phyloP scores from a whole-genome alignment of 2,329 filamentous ascomycete genomes.

The Amauroascus verrucosus region DNA sequence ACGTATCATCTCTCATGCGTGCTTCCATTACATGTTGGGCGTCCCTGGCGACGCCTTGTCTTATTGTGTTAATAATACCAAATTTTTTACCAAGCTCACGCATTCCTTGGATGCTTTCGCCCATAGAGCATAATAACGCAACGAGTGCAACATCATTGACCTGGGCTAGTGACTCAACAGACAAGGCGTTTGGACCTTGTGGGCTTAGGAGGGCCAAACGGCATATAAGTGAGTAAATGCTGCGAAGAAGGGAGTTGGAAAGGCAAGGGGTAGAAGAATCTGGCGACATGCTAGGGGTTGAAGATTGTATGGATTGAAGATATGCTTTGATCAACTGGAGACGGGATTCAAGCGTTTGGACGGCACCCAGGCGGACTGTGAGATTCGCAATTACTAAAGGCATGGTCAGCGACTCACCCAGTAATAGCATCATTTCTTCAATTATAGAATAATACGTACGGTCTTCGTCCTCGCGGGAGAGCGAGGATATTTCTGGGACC shows the following conservation, averaged over 20 bases:
- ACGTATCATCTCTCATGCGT: conserved; percentile 24
- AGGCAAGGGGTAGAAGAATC: conserved; percentile 25
- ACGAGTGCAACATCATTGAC: conserved; percentile 75
- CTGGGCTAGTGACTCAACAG: conserved; percentile 62
- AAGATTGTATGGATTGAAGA: conserved; percentile 58
- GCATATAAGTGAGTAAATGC: conserved; percentile 74
- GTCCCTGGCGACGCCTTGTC: conserved; percentile 20
- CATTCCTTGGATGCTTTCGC: conserved; percentile 60
- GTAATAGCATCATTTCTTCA: background rate
- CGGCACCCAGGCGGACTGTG: conserved; percentile 80
- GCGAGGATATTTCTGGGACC: conserved; percentile 23
- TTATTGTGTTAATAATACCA: conserved; percentile 43
- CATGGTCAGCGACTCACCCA: conserved; percentile 6
- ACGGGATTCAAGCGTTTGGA: conserved; percentile 80
- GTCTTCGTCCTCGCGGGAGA: conserved; percentile 56
- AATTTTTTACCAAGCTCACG: conserved; percentile 69
- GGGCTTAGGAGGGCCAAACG: conserved; percentile 75
- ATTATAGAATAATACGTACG: conserved; percentile 31
- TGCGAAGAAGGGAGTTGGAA: conserved; percentile 67
- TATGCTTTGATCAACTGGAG: conserved; percentile 66
- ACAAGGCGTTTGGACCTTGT: conserved; percentile 53
- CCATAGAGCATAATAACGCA: conserved; percentile 62
- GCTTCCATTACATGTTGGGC: conserved; percentile 19
- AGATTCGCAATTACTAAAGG: conserved; percentile 52
- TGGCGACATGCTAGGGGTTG: conserved; percentile 42